phyloP scores from a whole-genome alignment of 768 basidiomycete species.

The Clitopilus hobsonii region DNA sequence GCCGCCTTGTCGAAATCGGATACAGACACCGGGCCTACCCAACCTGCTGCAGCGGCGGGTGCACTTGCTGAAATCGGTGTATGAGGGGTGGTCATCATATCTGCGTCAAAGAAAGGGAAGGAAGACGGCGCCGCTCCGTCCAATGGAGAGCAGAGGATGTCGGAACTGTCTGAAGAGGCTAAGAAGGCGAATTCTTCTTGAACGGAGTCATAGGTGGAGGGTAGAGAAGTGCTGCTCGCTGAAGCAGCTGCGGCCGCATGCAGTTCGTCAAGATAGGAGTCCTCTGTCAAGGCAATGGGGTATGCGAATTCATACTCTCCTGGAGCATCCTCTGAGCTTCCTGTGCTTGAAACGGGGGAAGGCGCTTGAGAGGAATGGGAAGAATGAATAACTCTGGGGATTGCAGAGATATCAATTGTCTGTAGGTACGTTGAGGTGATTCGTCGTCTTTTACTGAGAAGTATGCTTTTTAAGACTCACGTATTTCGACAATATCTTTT shows the following conservation, averaged over 20 bases:
- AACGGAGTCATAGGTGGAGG: slow-evolving; percentile 22
- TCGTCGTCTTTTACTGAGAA: too few species aligned
- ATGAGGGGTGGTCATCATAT: slow-evolving; percentile 8
- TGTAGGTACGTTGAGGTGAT: slow-evolving; percentile 10
- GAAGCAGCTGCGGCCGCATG: slow-evolving; percentile 7
- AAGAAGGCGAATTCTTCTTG: slow-evolving; percentile 19
- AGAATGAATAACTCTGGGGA: slow-evolving; percentile 20
- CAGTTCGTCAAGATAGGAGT: slow-evolving; percentile 3
- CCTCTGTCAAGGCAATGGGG: slow-evolving; percentile 11
- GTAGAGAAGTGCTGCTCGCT: slow-evolving; percentile 4
- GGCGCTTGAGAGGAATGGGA: slow-evolving; percentile 27
- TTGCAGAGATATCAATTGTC: slow-evolving; percentile 44
- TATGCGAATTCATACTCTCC: slow-evolving; percentile 7
- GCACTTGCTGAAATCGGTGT: background rate
- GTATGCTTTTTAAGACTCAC: too few species aligned
- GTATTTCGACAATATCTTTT: slow-evolving; percentile 83
- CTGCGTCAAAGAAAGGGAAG: slow-evolving; percentile 11
- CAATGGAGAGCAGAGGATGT: slow-evolving; percentile 28
- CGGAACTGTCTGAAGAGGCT: slow-evolving; percentile 19
- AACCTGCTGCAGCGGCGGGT: background rate
- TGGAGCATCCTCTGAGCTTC: slow-evolving; percentile 9
- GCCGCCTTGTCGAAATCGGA: background rate
- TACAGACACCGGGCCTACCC: background rate
- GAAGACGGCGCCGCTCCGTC: slow-evolving; percentile 13
- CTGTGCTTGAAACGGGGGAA: slow-evolving; percentile 18